Base-by-base conservation (phyloP, 352 stramenopile genomes). In the Phytophthora litchii region DNA sequence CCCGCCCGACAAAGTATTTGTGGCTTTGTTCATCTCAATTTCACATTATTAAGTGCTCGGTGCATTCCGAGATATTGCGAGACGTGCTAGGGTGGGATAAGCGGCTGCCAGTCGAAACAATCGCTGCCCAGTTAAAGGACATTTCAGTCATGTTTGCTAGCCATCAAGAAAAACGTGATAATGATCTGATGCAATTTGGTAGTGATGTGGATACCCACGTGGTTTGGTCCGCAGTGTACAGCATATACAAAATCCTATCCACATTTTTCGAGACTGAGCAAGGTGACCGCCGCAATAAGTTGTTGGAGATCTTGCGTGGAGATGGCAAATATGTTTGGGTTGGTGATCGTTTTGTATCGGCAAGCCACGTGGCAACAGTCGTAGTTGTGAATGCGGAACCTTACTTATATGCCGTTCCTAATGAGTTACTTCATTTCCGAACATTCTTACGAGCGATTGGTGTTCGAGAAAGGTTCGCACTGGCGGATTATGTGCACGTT, bases 11-110 rank as follows among this genome's bases (percentile, higher is more conserved):
- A 9, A 83, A 84, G 36, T 47, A 76, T 38, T 57, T 76, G 16
- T 84, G 64, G 61, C 58, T 92, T 17, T 92, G 83, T 53, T 92
- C 83, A 9, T 80, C 80, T 23, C 63, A 84, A 44, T 85, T 73
- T 32, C 70, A 89, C 44, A 86, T 92, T 44, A 73, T 90, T 14
- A 76, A 76, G 31, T 64, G 65, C 17, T 37, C 60, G 12, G 57
- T 81, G 6, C 70, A 77, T 54, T 89, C 78, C 27, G 53, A 74
- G 10, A 53, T 57, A 44, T 57, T 89, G 43, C 66, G 51, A 25
- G 46, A 47, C 14, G 38, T 84, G 1, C 72, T 92, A 31, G 64
- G 72, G 1, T 92, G 83, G 80, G 63, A 81, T 44, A 47, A 71
- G 12, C 35, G 21, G 10, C 17, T 86, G 34, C 42, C 67, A 31